Evolutionary conservation across 208 protist genomes (phyloP).

Genomic region (Vickermania spadyakhi): DNA sequence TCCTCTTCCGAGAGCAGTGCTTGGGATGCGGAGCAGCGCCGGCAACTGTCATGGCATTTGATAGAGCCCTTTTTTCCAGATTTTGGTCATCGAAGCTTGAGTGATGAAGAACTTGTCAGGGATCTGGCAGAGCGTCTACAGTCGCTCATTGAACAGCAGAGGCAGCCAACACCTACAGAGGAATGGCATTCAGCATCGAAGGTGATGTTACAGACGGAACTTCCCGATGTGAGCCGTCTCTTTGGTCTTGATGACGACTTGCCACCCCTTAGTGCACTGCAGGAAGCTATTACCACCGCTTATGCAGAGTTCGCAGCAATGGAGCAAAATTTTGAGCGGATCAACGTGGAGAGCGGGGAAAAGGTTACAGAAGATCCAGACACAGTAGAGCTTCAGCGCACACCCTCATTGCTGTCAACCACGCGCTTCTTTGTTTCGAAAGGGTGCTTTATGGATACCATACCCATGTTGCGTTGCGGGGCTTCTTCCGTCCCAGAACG

Average conservation of each 20-base stretch:
- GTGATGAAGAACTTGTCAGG: conserved; percentile 8
- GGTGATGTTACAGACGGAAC: too few species aligned
- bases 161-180: too few species aligned
- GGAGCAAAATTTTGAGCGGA: conserved; percentile 18
- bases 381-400: conserved; percentile 20
- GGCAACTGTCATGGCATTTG: conserved; percentile 7
- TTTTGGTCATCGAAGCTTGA: conserved; percentile 1
- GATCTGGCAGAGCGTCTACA: conserved; percentile 8
- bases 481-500: not conserved
- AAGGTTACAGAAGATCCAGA: conserved; percentile 30
- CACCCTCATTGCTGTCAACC: conserved; percentile 7
- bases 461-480: conserved; percentile 22
- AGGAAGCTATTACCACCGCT: not conserved
- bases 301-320: not conserved
- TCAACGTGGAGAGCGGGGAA: conserved; percentile 29
- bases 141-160: not conserved
- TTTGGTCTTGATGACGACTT: not conserved
- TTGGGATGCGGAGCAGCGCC: not conserved
- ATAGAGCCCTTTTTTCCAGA: conserved; percentile 8
- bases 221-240: not conserved
- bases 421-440: conserved; percentile 20
- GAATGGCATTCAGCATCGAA: too few species aligned
- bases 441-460: conserved; percentile 20
- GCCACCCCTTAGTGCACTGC: not conserved
- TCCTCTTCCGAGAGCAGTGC: conserved; percentile 1